phyloP scores from a whole-genome alignment of 495 filamentous ascomycete species.

The Xylaria nigripes region DNA sequence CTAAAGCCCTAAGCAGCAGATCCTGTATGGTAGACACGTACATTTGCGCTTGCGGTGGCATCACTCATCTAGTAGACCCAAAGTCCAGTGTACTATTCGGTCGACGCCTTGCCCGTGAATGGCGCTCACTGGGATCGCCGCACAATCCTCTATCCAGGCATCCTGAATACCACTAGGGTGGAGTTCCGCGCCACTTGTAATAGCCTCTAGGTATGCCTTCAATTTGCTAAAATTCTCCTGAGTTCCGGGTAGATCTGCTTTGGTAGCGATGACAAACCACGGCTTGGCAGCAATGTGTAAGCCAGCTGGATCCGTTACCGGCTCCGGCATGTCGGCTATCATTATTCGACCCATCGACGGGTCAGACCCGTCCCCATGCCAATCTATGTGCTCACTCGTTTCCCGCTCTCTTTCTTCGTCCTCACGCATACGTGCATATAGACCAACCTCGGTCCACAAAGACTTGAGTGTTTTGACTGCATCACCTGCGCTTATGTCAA shows the following conservation, averaged over 20 bases:
- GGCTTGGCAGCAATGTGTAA: slow-evolving; percentile 77
- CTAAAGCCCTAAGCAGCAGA: background rate
- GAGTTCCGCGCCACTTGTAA: slow-evolving; percentile 47
- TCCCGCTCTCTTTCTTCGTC: slow-evolving; percentile 50
- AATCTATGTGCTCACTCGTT: slow-evolving; percentile 33
- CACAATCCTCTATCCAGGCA: slow-evolving; percentile 57
- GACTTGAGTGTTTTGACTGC: slow-evolving; percentile 67
- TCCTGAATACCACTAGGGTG: slow-evolving; percentile 65
- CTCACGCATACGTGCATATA: slow-evolving; percentile 70
- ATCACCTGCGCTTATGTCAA: slow-evolving; percentile 75
- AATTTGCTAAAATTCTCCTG: slow-evolving; percentile 66
- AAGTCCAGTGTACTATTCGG: slow-evolving; percentile 66
- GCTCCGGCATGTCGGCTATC: slow-evolving; percentile 27
- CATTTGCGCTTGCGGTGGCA: background rate
- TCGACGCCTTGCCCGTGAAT: slow-evolving; percentile 76
- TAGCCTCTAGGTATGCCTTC: slow-evolving; percentile 55
- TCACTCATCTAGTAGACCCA: slow-evolving; percentile 56
- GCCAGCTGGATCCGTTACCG: slow-evolving; percentile 20
- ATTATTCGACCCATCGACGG: slow-evolving; percentile 21
- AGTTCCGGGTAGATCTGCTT: slow-evolving; percentile 76
- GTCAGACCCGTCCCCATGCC: slow-evolving; percentile 26
- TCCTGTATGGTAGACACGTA: background rate
- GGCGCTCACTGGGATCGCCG: slow-evolving; percentile 78
- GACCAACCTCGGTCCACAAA: slow-evolving; percentile 81
- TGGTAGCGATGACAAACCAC: slow-evolving; percentile 96